Percentiles rank a stretch among this genome's conserved stretches.
Evolutionary conservation across 176 grass and related monocot genomes (phyloP).

Genomic region (Bromus sterilis): DNA sequence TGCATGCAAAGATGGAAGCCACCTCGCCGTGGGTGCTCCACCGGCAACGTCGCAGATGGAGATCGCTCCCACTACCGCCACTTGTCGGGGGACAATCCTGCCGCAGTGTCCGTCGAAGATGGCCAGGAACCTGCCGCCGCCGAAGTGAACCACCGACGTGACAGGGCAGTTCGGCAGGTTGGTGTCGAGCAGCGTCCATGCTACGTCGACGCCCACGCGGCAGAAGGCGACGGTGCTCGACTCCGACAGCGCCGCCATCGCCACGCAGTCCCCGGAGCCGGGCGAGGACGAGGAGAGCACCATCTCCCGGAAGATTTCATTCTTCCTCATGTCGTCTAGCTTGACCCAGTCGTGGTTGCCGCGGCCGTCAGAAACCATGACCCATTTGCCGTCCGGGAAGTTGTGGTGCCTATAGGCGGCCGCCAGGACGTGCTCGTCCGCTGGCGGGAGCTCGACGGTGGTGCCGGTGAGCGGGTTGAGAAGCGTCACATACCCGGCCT

Average conservation of each 20-base stretch:
- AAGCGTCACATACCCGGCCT: conserved; percentile 11
- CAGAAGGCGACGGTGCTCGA: conserved; percentile 22
- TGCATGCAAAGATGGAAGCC: background rate
- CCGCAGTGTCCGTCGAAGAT: background rate
- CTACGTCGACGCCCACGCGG: background rate
- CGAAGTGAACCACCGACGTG: background rate
- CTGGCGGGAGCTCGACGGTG: conserved; percentile 2
- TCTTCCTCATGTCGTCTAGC: background rate
- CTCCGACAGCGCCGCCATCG: conserved; percentile 11
- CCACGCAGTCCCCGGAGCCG: background rate
- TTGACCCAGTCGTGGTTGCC: background rate
- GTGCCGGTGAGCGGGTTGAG: conserved; percentile 17
- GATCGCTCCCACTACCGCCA: background rate
- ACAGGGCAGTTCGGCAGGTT: background rate
- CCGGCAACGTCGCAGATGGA: background rate
- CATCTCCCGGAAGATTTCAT: background rate
- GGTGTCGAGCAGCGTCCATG: conserved; percentile 9
- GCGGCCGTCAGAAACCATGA: background rate
- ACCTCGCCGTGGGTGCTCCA: background rate
- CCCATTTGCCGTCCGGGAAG: background rate
- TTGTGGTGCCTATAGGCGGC: background rate
- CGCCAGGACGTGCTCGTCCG: background rate
- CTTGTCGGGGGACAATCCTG: too few species aligned
- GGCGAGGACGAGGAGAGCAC: conserved; percentile 6
- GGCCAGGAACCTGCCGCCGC: background rate